Base-by-base conservation (phyloP, 106 monocot genomes). In the Iris macrosiphon region DNA sequence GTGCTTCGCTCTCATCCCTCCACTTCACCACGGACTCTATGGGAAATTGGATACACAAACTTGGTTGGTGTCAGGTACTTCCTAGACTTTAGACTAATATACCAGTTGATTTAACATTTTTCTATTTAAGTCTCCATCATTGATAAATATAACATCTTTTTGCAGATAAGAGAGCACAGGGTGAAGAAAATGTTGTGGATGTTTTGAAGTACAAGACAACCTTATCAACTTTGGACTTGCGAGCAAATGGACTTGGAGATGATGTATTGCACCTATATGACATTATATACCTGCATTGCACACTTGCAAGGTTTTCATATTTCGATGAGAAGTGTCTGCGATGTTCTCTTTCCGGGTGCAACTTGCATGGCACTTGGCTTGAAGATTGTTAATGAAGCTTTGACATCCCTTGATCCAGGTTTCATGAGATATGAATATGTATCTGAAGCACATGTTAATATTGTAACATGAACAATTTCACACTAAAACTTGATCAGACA, bases 181-280 rank as follows among this genome's bases (percentile, higher is more conserved):
- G 98, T 70, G 80, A 83, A 8, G 91, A 98, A 49, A 71, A 72
- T 55, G 55, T 99, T 71, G 87, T 87, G 23, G 91, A 99, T 79
- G 87, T 81, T 57, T 80, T 99, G 55, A 99, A 87, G 77, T 99
- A 99, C 67, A 99, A 99, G 66, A 87, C 83, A 0, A 91, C 87
- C 7, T 42, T 99, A 58, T 64, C 63, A 30, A 99, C 91, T 54
- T 68, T 99, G 61, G 98, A 99, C 63, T 65, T 91, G 57, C 69
- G 98, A 29, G 98, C 91, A 70, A 99, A 99, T 67, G 91, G 98
- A 30, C 78, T 99, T 59, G 80, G 86, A 43, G 87, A 99, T 74
- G 91, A 87, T 74, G 98, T 99, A 84, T 26, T 24, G 49, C 35
- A 40, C 34, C 28, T 44, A 15, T 42, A 26, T 45, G 1, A 12